Evolutionary conservation across 164 flowering plant genomes (phyloP), one percentile per base, ranked within the genome.

Genomic region (Taxillus chinensis): DNA sequence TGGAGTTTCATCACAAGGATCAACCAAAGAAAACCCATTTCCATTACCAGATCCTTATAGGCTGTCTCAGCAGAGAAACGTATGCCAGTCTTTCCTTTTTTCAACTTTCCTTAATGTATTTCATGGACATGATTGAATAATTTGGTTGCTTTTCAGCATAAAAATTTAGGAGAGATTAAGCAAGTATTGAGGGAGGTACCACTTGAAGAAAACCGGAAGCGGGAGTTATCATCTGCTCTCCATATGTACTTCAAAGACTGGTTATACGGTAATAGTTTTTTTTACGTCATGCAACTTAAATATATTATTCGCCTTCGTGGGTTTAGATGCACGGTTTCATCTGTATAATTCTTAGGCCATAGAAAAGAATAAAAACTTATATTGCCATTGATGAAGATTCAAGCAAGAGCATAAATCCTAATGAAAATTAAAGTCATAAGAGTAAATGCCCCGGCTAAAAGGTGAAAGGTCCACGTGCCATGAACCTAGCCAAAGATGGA

Each of bases 181-280:
- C 82, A 89, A 71, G 66, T 82, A 58, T 64, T 95, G 75, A 81
- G 76, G 76, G 96, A 89, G 64, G 69, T 81, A 37, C 89, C 82
- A 17, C 89, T 95, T 64, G 97, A 89, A 67, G 96, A 95, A 40
- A 82, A 67, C 63, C 73, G 80, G 67, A 91, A 90, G 70, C 80
- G 87, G 17, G 99, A 95, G 73, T 63, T 95, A 55, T 82, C 96
- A 7, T 70, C 68, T 77, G 97, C 95, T 5, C 78, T 95, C 61
- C 99, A 95, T 68, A 72, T 80, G 10, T 79, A 78, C 75, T 95
- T 95, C 71, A 95, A 86, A 69, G 99, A 95, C 62, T 95, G 99
- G 99, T 73, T 95, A 64, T 87, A 89, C 67, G 87, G 99, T 95
- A 91, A 70, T 65, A 39, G 7, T 49, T 55, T 11, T 27, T 0